Percentiles rank a stretch among this genome's conserved stretches.
phyloP scores from a whole-genome alignment of 2,329 filamentous ascomycete genomes.

The Sclerotinia sclerotiorum region DNA sequence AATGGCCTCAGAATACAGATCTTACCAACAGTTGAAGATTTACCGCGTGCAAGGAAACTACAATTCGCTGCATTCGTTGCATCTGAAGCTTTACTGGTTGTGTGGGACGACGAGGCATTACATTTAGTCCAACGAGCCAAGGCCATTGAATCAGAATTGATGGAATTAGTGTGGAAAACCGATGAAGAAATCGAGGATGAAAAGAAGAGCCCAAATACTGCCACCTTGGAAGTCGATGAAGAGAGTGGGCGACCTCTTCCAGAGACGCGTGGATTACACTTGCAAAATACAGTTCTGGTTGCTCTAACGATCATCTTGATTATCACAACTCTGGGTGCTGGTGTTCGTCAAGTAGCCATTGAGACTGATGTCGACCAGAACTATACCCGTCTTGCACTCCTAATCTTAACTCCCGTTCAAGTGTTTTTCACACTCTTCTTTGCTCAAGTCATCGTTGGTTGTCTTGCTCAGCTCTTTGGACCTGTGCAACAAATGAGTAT shows the following conservation, averaged over 20 bases:
- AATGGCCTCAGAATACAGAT: constrained; percentile 78
- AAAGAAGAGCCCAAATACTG: constrained; percentile 50
- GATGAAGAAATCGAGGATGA: constrained; percentile 55
- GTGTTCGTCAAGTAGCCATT: constrained; percentile 67
- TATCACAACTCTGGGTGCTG: constrained; percentile 65
- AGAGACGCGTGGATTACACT: constrained; percentile 64
- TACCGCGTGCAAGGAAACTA: constrained; percentile 70
- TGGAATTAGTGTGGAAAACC: constrained; percentile 73
- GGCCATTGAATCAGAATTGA: constrained; percentile 72
- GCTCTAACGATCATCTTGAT: constrained; percentile 65
- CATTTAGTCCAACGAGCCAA: constrained; percentile 69
- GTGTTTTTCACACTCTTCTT: constrained; percentile 84
- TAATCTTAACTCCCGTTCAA: constrained; percentile 67
- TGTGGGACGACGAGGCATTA: constrained; percentile 80
- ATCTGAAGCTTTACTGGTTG: constrained; percentile 67
- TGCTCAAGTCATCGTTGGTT: constrained; percentile 74
- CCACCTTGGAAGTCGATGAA: constrained; percentile 63
- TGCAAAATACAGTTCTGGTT: constrained; percentile 70
- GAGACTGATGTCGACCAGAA: constrained; percentile 64
- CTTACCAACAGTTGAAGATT: constrained; percentile 67
- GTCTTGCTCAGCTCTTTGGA: constrained; percentile 72
- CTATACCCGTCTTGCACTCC: constrained; percentile 63
- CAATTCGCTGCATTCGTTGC: constrained; percentile 80
- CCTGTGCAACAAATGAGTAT: constrained; percentile 69
- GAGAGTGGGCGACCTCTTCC: constrained; percentile 68